Evolutionary conservation across 192 early-diverging fungal genomes (phyloP).

Genomic region (Coemansia sp.): DNA sequence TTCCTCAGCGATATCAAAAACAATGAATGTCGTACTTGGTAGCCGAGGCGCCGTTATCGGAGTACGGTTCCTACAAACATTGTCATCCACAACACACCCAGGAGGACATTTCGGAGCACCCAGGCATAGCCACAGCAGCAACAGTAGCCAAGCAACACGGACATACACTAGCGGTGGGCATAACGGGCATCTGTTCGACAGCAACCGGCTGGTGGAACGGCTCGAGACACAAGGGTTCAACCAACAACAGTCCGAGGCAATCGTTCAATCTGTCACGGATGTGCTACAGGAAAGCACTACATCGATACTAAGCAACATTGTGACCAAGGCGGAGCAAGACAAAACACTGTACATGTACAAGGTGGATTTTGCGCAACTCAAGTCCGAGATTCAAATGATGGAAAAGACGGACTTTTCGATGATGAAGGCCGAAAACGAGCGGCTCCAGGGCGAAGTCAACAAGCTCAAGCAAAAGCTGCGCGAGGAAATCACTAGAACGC

Average conservation of each 20-base stretch:
- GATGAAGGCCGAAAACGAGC: constrained; percentile 78
- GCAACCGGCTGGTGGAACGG: constrained; percentile 70
- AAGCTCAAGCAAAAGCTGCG: constrained; percentile 78
- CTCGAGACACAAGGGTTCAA: constrained; percentile 74
- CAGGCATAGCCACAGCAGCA: not conserved
- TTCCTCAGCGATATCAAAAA: not conserved
- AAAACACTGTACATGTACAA: constrained; percentile 83
- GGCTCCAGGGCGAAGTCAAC: constrained; percentile 77
- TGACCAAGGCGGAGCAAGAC: constrained; percentile 81
- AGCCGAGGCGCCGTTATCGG: not conserved
- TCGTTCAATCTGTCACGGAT: constrained; percentile 70
- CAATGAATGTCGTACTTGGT: not conserved
- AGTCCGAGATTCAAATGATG: constrained; percentile 82
- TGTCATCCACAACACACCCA: not conserved
- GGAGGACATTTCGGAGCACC: not conserved
- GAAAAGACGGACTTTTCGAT: constrained; percentile 88
- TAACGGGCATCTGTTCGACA: constrained; percentile 71
- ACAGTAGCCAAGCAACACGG: not conserved
- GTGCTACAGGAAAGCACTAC: constrained; percentile 63
- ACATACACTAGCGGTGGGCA: not conserved
- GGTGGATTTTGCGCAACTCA: constrained; percentile 86
- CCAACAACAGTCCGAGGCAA: constrained; percentile 68
- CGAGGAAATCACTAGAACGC: constrained; percentile 82
- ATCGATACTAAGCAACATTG: constrained; percentile 56
- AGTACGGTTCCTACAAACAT: not conserved